Evolutionary conservation across 1,284 basidiomycete genomes (phyloP).

Genomic region (Calocybe gambosa): DNA sequence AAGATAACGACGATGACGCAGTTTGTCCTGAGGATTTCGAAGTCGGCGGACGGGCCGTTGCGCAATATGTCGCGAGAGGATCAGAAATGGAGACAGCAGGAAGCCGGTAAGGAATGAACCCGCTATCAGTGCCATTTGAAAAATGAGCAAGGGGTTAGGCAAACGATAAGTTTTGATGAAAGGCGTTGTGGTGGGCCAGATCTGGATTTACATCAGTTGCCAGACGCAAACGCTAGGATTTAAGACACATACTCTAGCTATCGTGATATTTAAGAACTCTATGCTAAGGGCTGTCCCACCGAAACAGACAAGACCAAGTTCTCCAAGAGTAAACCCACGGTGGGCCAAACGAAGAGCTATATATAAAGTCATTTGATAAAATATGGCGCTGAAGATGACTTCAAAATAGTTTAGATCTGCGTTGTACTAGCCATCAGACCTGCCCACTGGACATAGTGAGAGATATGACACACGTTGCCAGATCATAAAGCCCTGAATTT

Average conservation of each 20-base stretch:
- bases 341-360: conserved; percentile 86
- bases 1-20: conserved; percentile 77
- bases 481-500: conserved; percentile 38
- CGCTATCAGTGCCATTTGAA: conserved; percentile 90
- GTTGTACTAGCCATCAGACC: not conserved
- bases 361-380: conserved; percentile 92
- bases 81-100: conserved; percentile 89
- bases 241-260: conserved; percentile 56
- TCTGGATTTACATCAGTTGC: conserved; percentile 38
- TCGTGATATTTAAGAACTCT: conserved; percentile 81
- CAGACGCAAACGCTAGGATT: not conserved
- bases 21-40: conserved; percentile 84
- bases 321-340: conserved; percentile 91
- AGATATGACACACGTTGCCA: conserved; percentile 55
- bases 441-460: conserved; percentile 3
- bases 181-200: conserved; percentile 75
- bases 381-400: conserved; percentile 66
- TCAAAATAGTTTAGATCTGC: conserved; percentile 79
- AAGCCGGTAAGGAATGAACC: conserved; percentile 92
- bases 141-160: conserved; percentile 88
- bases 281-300: conserved; percentile 84
- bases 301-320: conserved; percentile 83
- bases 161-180: conserved; percentile 92
- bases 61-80: conserved; percentile 89
- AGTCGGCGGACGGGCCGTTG: conserved; percentile 87